phyloP scores from a whole-genome alignment of 106 monocot genomes.

The Ottelia alismoides region DNA sequence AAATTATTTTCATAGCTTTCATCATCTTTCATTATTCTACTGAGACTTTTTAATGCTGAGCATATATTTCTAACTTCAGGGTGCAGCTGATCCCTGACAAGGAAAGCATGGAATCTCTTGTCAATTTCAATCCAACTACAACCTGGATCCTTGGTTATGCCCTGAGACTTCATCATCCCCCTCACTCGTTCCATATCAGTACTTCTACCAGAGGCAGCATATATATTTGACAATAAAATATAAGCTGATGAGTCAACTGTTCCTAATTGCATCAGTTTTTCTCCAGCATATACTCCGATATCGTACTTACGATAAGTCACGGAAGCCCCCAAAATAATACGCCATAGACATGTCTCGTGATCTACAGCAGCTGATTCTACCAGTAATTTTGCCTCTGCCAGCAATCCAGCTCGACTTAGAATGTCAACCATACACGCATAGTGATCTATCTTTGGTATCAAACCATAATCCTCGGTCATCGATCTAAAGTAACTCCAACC shows the following conservation, averaged over 20 bases:
- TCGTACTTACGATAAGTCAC: conserved; percentile 20
- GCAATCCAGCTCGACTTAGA: conserved; percentile 37
- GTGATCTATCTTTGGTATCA: conserved; percentile 42
- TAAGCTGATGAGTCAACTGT: conserved; percentile 48
- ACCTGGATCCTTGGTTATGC: conserved; percentile 59
- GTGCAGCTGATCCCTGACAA: conserved; percentile 39
- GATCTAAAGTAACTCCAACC: conserved; percentile 52
- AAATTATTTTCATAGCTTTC: too few relatives aligned
- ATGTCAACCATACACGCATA: conserved; percentile 74
- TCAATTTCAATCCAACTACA: conserved; percentile 71
- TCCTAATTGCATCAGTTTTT: conserved; percentile 48
- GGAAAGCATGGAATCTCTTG: conserved; percentile 48
- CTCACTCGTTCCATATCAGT: conserved; percentile 47
- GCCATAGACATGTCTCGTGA: conserved; percentile 43
- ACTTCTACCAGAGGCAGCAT: conserved; percentile 44
- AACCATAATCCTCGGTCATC: conserved; percentile 29
- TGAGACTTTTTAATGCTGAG: too few relatives aligned
- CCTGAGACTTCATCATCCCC: conserved; percentile 33
- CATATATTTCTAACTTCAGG: conserved; percentile 28
- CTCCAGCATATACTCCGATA: conserved; percentile 58
- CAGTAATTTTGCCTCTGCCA: conserved; percentile 40
- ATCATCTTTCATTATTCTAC: too few relatives aligned
- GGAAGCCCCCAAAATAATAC: conserved; percentile 61
- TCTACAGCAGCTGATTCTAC: conserved; percentile 38
- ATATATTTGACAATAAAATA: conserved; percentile 49